Base-by-base conservation (phyloP, 116 monocot genomes). In the Zostera marina region DNA sequence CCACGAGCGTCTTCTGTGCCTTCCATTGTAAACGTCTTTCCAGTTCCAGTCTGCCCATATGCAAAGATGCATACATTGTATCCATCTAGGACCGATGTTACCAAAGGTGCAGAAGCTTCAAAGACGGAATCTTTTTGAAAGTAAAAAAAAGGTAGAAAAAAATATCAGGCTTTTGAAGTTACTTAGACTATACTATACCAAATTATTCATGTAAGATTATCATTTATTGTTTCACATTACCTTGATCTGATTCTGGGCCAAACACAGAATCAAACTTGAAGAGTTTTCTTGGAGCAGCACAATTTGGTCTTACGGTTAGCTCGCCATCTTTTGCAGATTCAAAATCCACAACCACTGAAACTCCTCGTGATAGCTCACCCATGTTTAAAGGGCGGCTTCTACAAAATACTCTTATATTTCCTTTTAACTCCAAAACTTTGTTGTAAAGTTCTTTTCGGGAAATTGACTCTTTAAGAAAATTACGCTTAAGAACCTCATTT, bases 11-110 rank as follows among this genome's bases (percentile, higher is more conserved):
- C 82, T 66, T 69, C 65, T 26, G 80, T 85, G 14, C 91, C 91
- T 71, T 92, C 86, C 91, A 92, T 92, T 26, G 91, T 92, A 55
- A 86, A 92, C 25, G 91, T 86, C 73, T 92, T 92, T 5, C 91
- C 86, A 7, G 86, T 92, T 20, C 85, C 91, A 2, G 91, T 91
- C 46, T 91, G 91, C 13, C 91, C 91, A 67, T 85, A 91, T 43
- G 91, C 91, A 75, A 91, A 91, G 67, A 91, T 91, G 73, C 85
- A 91, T 12, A 85, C 79, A 71, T 91, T 91, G 77, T 77, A 91
- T 46, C 91, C 91, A 64, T 91, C 91, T 73, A 91, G 70, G 25
- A 91, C 85, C 0, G 91, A 85, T 63, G 79, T 77, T 25, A 76
- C 85, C 54, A 85, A 61, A 66, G 82, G 81, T 23, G 85, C 62